These are phyloP conservation scores for Rhodotorula graminis DNA, from an alignment of 768 basidiomycete species.

Conservation along the genomic window DNA sequence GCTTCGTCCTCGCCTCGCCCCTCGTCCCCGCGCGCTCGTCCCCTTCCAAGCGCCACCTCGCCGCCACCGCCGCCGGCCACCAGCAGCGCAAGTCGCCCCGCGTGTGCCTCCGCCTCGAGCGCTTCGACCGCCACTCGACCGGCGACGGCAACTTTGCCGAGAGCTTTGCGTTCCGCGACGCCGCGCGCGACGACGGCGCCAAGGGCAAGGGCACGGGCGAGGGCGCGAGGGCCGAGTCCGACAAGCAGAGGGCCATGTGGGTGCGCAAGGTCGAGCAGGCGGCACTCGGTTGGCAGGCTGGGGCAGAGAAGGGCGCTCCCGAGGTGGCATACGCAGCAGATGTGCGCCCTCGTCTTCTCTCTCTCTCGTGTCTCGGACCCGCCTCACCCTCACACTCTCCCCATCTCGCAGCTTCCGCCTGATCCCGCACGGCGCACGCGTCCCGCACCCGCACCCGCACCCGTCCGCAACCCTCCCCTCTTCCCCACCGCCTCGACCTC, in stretches of 20 bases:
- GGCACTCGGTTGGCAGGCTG: neutral
- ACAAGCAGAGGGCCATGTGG: neutral
- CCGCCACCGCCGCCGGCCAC: neutral
- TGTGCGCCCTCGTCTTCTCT: neutral
- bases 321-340: neutral
- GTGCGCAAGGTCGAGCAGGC: neutral
- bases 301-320: neutral
- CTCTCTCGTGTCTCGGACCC: too few relatives aligned
- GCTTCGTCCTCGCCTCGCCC: constrained; percentile 10
- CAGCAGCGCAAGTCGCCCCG: neutral
- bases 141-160: neutral
- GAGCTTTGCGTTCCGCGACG: neutral
- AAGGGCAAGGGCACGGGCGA: too few relatives aligned
- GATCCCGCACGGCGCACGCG: neutral
- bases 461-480: too few relatives aligned
- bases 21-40: neutral
- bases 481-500: neutral
- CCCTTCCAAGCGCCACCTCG: neutral
- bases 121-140: neutral
- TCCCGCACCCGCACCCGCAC: too few relatives aligned
- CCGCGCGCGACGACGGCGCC: neutral
- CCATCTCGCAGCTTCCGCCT: neutral
- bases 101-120: constrained; percentile 1
- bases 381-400: neutral
- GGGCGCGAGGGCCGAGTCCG: too few relatives aligned